These are phyloP conservation scores for Melampsora occidentalis DNA, from an alignment of 1,284 basidiomycete species.

Conservation along the genomic window DNA sequence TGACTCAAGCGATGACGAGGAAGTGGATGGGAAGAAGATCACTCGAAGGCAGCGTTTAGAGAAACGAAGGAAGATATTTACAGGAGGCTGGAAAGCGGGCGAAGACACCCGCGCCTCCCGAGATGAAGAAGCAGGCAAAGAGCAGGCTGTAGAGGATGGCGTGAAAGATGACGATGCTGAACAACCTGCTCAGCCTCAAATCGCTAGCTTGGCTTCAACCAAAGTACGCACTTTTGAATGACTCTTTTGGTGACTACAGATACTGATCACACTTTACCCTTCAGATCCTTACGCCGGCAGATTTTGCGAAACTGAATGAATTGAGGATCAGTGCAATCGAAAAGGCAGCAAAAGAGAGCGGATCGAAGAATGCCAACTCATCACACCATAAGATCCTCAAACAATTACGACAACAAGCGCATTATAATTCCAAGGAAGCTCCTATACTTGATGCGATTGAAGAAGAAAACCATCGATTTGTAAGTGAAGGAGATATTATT, in stretches of 20 bases:
- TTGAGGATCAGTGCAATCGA: conserved; percentile 65
- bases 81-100: conserved; percentile 22
- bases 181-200: not conserved
- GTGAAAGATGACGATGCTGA: too few relatives aligned
- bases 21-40: conserved; percentile 49
- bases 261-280: not conserved
- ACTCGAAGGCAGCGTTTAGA: not conserved
- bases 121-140: conserved; percentile 47
- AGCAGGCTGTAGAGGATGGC: conserved; percentile 45
- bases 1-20: conserved; percentile 77
- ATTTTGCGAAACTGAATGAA: conserved; percentile 89
- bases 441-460: conserved; percentile 52
- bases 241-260: not conserved
- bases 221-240: conserved; percentile 20
- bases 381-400: conserved; percentile 75
- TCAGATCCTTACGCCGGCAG: conserved; percentile 94
- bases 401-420: conserved; percentile 58
- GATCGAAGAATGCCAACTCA: conserved; percentile 68
- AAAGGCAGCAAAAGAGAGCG: conserved; percentile 64
- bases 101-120: conserved; percentile 43
- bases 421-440: conserved; percentile 17
- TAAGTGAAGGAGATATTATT: conserved; percentile 87
- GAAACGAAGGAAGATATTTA: conserved; percentile 44
- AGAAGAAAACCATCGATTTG: conserved; percentile 64
- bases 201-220: conserved; percentile 23